phyloP scores from a whole-genome alignment of 768 basidiomycete species.

The Mrakia gelida region DNA sequence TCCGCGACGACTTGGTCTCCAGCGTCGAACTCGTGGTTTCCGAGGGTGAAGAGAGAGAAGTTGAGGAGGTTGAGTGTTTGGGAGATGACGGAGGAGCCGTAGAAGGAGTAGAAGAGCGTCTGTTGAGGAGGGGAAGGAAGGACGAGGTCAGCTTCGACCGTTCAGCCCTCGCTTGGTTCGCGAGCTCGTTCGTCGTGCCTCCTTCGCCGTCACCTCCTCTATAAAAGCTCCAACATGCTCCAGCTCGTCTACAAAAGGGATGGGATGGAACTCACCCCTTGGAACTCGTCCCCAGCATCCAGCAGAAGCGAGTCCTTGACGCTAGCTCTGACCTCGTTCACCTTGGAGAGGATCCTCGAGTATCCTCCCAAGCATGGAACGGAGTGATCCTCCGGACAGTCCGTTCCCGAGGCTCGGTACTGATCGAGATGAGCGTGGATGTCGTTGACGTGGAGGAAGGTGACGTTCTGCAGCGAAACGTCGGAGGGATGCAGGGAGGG shows the following conservation, averaged over 20 bases:
- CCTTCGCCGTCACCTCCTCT: not conserved
- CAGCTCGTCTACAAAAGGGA: not conserved
- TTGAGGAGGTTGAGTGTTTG: conserved; percentile 49
- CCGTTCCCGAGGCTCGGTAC: conserved; percentile 7
- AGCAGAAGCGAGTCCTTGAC: conserved; percentile 48
- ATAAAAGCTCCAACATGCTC: too few relatives aligned
- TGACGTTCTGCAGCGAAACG: conserved; percentile 34
- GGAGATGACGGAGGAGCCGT: conserved; percentile 50
- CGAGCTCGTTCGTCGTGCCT: not conserved
- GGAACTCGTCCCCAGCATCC: conserved; percentile 54
- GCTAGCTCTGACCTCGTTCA: conserved; percentile 45
- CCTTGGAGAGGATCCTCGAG: conserved; percentile 41
- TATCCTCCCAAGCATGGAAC: conserved; percentile 22
- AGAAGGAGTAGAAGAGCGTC: conserved; percentile 51
- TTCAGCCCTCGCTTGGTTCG: too few relatives aligned
- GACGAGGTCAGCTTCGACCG: not conserved
- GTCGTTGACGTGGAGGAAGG: conserved; percentile 49
- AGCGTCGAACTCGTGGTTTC: conserved; percentile 50
- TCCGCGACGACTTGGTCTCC: conserved; percentile 42
- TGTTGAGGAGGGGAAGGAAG: conserved; percentile 39
- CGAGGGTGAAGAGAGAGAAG: conserved; percentile 36
- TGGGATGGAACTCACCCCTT: conserved; percentile 33
- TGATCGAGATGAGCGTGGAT: conserved; percentile 28
- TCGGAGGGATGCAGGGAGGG: not conserved
- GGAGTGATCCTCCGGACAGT: conserved; percentile 33